Evolutionary conservation across 345 rosid species (phyloP).

Genomic region (Physaria fendleri): DNA sequence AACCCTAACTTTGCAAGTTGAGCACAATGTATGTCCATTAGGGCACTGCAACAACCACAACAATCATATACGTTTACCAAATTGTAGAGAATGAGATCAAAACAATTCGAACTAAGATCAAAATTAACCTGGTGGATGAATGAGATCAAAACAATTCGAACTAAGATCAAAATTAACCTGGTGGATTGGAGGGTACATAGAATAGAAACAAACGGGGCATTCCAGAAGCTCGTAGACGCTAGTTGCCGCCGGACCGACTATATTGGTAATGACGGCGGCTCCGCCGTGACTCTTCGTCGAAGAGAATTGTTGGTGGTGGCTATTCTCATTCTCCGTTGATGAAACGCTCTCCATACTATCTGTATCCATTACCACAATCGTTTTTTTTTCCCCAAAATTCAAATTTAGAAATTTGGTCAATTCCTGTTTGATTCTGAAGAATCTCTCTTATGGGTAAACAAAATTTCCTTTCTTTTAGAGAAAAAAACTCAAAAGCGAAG

Average conservation of each 20-base stretch:
- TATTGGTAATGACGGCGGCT: too few relatives aligned
- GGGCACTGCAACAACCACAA: constrained; percentile 51
- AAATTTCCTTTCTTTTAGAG: constrained; percentile 22
- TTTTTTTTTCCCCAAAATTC: neutral
- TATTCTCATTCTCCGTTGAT: constrained; percentile 59
- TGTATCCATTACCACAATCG: constrained; percentile 47
- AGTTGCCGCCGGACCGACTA: constrained; percentile 50
- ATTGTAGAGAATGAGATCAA: too few relatives aligned
- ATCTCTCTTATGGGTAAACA: neutral
- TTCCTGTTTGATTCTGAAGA: neutral
- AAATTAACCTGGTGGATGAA: too few relatives aligned
- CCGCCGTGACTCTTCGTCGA: constrained; percentile 52
- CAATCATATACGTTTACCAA: too few relatives aligned
- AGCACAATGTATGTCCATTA: constrained; percentile 76
- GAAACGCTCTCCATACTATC: constrained; percentile 80
- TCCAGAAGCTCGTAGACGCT: constrained; percentile 95
- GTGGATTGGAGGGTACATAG: constrained; percentile 99
- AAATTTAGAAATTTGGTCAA: constrained; percentile 2
- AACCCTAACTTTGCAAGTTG: constrained; percentile 72
- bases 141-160: too few relatives aligned
- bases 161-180: too few relatives aligned
- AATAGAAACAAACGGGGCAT: constrained; percentile 96
- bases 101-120: too few relatives aligned
- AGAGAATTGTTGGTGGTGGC: constrained; percentile 58
- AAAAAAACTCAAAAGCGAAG: neutral